Conservation (phyloP, 2,329 filamentous ascomycete species). For the Ascosphaera apis region DNA sequence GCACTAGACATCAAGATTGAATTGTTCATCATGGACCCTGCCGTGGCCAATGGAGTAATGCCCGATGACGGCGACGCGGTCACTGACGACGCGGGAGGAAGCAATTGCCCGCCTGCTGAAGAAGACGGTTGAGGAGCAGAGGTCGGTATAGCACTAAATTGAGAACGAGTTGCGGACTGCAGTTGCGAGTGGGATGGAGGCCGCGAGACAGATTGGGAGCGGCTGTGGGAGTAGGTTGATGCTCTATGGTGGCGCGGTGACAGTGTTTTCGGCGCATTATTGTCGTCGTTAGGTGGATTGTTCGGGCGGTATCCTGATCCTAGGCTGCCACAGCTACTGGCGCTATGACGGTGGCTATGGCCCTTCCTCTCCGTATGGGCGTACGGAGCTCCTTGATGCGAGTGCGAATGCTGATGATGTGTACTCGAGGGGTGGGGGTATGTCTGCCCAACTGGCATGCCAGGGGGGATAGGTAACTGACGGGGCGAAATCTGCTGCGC, state of each 20-base stretch:
- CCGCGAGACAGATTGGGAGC: neutral
- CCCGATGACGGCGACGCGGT: neutral
- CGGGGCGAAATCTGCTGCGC: neutral
- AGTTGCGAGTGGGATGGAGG: neutral
- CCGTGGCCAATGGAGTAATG: neutral
- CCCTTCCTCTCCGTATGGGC: neutral
- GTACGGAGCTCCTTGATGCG: neutral
- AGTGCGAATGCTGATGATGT: neutral
- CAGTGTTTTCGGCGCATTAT: neutral
- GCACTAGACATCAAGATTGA: neutral
- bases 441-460: neutral
- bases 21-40: neutral
- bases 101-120: neutral
- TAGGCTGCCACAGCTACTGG: neutral
- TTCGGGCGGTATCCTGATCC: neutral
- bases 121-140: neutral
- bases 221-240: neutral
- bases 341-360: neutral
- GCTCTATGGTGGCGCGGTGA: neutral
- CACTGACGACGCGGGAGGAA: conserved; percentile 4
- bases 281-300: neutral
- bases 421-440: neutral
- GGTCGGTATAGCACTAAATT: neutral
- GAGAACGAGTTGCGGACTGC: neutral
- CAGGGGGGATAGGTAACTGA: neutral